These are phyloP conservation scores for Echites panduratus DNA, from an alignment of 257 asterid genomes.

Conservation along the genomic window DNA sequence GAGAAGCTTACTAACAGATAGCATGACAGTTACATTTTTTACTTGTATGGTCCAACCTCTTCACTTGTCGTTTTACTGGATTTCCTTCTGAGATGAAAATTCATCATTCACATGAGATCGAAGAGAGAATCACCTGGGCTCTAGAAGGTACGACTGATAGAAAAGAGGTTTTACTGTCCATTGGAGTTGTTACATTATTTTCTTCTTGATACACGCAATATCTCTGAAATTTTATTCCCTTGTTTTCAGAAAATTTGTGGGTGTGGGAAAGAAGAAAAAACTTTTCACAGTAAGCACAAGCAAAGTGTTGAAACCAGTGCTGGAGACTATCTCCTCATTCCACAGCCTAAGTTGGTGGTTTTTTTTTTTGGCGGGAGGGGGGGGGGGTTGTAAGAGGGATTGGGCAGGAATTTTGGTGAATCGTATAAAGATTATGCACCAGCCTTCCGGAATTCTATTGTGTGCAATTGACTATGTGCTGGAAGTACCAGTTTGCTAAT, in stretches of 20 bases:
- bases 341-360: too few species aligned
- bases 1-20: neutral
- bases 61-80: slow-evolving; percentile 71
- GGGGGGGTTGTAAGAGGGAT: too few species aligned
- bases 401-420: too few species aligned
- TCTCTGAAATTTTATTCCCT: neutral
- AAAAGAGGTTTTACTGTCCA: slow-evolving; percentile 46
- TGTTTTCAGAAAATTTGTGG: neutral
- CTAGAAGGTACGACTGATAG: slow-evolving; percentile 31
- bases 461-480: neutral
- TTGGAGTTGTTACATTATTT: slow-evolving; percentile 12
- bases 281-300: too few species aligned
- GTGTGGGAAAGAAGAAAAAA: neutral
- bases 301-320: too few species aligned
- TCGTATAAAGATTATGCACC: neutral
- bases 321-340: too few species aligned
- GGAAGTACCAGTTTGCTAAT: neutral
- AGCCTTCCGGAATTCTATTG: neutral
- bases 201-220: neutral
- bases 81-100: slow-evolving; percentile 81
- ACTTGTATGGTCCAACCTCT: slow-evolving; percentile 69
- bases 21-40: slow-evolving; percentile 20
- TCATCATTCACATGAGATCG: slow-evolving; percentile 41
- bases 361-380: too few species aligned
- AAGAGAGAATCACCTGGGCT: slow-evolving; percentile 20